A percentile compares a stretch with the other conserved stretches of the same genome.
Evolutionary conservation across 1,284 basidiomycete species (phyloP).

Genomic region (Ustilago trichophora): DNA sequence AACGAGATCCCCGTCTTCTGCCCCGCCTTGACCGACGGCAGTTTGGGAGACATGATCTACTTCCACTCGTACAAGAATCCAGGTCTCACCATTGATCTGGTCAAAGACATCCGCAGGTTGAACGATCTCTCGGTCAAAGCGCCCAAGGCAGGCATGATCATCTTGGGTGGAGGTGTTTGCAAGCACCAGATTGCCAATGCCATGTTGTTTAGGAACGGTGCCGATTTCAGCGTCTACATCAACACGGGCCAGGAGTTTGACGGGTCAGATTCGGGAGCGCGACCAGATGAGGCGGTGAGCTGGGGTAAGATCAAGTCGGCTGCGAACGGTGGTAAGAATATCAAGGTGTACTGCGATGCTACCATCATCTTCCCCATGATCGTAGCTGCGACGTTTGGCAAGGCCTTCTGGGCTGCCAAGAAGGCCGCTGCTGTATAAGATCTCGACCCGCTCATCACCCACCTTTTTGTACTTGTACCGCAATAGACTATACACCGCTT

Average conservation of each 20-base stretch:
- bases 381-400: slow-evolving; percentile 82
- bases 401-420: slow-evolving; percentile 32
- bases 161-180: slow-evolving; percentile 96
- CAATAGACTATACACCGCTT: neutral
- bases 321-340: slow-evolving; percentile 77
- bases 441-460: neutral
- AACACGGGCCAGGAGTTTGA: slow-evolving; percentile 99
- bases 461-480: slow-evolving; percentile 26
- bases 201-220: slow-evolving; percentile 98
- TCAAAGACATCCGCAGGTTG: slow-evolving; percentile 87
- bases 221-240: slow-evolving; percentile 96
- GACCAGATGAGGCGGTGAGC: slow-evolving; percentile 97
- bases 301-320: slow-evolving; percentile 95
- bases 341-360: slow-evolving; percentile 83
- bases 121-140: slow-evolving; percentile 90
- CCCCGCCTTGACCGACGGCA: slow-evolving; percentile 96
- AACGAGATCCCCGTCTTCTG: slow-evolving; percentile 99
- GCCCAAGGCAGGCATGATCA: slow-evolving; percentile 96
- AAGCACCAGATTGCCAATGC: slow-evolving; percentile 99
- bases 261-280: slow-evolving; percentile 94
- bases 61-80: slow-evolving; percentile 85
- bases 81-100: slow-evolving; percentile 90
- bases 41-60: slow-evolving; percentile 98
- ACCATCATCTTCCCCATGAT: slow-evolving; percentile 89
- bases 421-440: neutral